Evolutionary conservation across 768 basidiomycete genomes (phyloP).

Genomic region (Kwoniella sp.): DNA sequence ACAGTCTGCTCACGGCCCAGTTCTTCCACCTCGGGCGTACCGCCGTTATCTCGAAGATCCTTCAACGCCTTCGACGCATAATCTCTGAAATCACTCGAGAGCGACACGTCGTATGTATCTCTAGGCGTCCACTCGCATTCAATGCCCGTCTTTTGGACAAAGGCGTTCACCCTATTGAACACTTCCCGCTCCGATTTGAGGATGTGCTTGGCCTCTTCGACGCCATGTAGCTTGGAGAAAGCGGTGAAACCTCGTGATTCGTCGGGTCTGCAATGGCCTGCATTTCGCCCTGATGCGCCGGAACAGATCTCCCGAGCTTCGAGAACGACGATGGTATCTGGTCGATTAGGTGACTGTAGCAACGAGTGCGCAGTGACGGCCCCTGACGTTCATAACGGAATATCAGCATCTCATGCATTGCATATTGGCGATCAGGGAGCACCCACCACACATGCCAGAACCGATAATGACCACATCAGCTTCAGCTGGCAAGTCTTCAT

Average conservation of each 20-base stretch:
- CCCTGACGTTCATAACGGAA: conserved; percentile 14
- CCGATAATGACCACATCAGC: conserved; percentile 47
- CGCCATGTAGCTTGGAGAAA: conserved; percentile 58
- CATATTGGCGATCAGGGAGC: too few species aligned
- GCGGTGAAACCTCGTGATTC: conserved; percentile 23
- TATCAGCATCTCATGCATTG: neutral
- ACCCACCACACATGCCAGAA: conserved; percentile 39
- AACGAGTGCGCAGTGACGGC: conserved; percentile 33
- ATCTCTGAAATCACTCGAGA: conserved; percentile 42
- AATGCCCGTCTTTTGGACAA: conserved; percentile 40
- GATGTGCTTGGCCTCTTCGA: conserved; percentile 41
- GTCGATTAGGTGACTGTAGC: conserved; percentile 27
- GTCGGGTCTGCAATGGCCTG: conserved; percentile 46
- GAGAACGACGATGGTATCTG: conserved; percentile 63
- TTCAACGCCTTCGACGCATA: conserved; percentile 35
- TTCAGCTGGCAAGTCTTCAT: conserved; percentile 25
- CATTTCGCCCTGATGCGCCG: conserved; percentile 66
- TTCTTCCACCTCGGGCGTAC: conserved; percentile 21
- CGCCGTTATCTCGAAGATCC: conserved; percentile 25
- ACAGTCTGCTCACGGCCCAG: conserved; percentile 20
- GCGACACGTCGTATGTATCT: conserved; percentile 41
- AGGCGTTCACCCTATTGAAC: conserved; percentile 64
- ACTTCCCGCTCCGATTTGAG: conserved; percentile 23
- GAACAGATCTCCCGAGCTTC: conserved; percentile 71
- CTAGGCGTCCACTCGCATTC: conserved; percentile 52